Base-by-base conservation (phyloP, 2,329 filamentous ascomycete genomes). In the Clarireedia homoeocarpa region DNA sequence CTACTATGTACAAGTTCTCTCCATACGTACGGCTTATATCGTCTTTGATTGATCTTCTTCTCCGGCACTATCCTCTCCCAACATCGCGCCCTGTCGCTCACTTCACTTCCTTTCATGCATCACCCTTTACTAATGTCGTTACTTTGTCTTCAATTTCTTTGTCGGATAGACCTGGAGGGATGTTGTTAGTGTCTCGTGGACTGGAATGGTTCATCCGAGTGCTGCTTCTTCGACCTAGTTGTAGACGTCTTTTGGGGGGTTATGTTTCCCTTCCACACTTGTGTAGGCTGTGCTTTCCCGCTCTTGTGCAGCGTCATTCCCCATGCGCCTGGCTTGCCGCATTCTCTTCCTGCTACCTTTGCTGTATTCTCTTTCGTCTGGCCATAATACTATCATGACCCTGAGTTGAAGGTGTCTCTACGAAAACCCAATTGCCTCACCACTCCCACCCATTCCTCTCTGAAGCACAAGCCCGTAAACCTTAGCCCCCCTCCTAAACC, bases 91-190 rank as follows among this genome's bases (percentile, higher is more conserved):
- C 20, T 20, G 20, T 20, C 20, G 20, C 49, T 40, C 20, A 15
- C 38, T 40, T 14, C 38, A 9, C 34, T 1, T 15, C 34, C 14
- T 17, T 40, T 40, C 38, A 9, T 45, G 26, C 3, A 6, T 50
- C 39, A 12, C 48, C 45, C 36, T 59, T 54, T n/a, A 58, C 57
- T 38, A 58, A 48, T 6, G 39, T 44, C 50, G 57, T 51, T 24
- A 59, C 59, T 48, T 53, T 55, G n/a, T 53, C 51, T 42, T 59
- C 53, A 61, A 89, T 88, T 64, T 84, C 79, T 71, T 86, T 81
- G 70, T 86, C 84, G 65, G 84, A 80, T 66, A 89, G 72, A 60
- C 83, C 84, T 85, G 26, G 17, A 26, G 0, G 15, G 7, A 14
- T 10, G 3, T 55, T 55, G 42, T 34, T 14, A 50, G n/a, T 23